A percentile compares a stretch with the other conserved stretches of the same genome.
Evolutionary conservation across 2,329 filamentous ascomycete genomes (phyloP).

Genomic region (Sarocladium kiliense): DNA sequence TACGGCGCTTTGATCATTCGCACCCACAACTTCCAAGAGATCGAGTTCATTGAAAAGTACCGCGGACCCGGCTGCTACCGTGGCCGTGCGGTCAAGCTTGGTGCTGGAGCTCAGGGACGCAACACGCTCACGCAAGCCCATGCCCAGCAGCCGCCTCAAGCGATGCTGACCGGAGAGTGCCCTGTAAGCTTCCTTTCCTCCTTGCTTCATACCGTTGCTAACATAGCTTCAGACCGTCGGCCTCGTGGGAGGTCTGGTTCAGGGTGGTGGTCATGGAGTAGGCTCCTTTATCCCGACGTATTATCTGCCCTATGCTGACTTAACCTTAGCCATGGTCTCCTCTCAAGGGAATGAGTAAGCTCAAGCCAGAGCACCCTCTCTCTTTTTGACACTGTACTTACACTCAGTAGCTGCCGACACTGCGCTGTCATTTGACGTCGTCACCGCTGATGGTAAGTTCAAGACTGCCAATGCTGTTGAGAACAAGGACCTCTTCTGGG

Average conservation of each 20-base stretch:
- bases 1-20: constrained; percentile 31
- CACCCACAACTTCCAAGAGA: constrained; percentile 34
- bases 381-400: neutral
- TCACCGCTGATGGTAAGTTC: constrained; percentile 21
- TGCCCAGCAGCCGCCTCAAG: constrained; percentile 25
- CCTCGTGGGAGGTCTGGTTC: constrained; percentile 52
- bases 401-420: constrained; percentile 45
- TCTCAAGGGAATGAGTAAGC: constrained; percentile 8
- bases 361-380: neutral
- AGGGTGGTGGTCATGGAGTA: constrained; percentile 52
- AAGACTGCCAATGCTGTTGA: constrained; percentile 26
- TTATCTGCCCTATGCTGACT: neutral
- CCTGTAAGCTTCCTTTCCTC: constrained; percentile 28
- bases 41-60: constrained; percentile 36
- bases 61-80: constrained; percentile 19
- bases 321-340: neutral
- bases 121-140: constrained; percentile 41
- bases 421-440: constrained; percentile 35
- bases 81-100: constrained; percentile 47
- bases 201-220: constrained; percentile 43
- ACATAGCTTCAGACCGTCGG: constrained; percentile 50
- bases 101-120: constrained; percentile 45
- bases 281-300: neutral
- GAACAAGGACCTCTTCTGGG: constrained; percentile 36
- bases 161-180: constrained; percentile 5